These are phyloP conservation scores for Bjerkandera adusta DNA, from an alignment of 1,284 basidiomycete genomes.

Conservation along the genomic window DNA sequence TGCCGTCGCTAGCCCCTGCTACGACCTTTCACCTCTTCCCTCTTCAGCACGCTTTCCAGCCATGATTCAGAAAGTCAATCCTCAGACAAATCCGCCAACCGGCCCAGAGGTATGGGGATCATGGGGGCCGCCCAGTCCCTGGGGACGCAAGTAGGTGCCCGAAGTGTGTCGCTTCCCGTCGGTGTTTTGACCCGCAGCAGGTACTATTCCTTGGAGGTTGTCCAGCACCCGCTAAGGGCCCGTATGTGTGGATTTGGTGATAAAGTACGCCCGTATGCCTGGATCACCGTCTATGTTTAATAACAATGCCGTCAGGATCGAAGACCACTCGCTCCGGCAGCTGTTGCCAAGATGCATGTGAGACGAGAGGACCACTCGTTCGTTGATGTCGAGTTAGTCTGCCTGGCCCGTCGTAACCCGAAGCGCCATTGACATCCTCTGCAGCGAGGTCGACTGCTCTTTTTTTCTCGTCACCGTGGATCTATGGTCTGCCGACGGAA, in stretches of 20 bases:
- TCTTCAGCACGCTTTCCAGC: constrained; percentile 14
- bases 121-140: constrained; percentile 34
- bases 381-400: constrained; percentile 77
- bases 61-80: constrained; percentile 62
- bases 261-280: constrained; percentile 56
- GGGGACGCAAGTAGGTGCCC: constrained; percentile 50
- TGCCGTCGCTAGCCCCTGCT: not conserved
- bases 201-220: constrained; percentile 78
- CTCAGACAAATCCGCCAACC: constrained; percentile 33
- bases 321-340: constrained; percentile 85
- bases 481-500: constrained; percentile 81
- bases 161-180: constrained; percentile 14
- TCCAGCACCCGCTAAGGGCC: constrained; percentile 85
- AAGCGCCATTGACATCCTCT: constrained; percentile 6
- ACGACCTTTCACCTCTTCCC: constrained; percentile 11
- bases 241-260: constrained; percentile 95
- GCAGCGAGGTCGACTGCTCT: constrained; percentile 79
- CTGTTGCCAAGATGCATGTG: constrained; percentile 80
- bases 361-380: constrained; percentile 62
- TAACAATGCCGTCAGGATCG: constrained; percentile 65
- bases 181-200: constrained; percentile 36
- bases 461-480: constrained; percentile 89
- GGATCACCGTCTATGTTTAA: not conserved
- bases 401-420: constrained; percentile 7
- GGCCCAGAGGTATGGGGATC: constrained; percentile 33